phyloP scores from a whole-genome alignment of 2,329 filamentous ascomycete genomes.

The Ophiostoma fasciatum region DNA sequence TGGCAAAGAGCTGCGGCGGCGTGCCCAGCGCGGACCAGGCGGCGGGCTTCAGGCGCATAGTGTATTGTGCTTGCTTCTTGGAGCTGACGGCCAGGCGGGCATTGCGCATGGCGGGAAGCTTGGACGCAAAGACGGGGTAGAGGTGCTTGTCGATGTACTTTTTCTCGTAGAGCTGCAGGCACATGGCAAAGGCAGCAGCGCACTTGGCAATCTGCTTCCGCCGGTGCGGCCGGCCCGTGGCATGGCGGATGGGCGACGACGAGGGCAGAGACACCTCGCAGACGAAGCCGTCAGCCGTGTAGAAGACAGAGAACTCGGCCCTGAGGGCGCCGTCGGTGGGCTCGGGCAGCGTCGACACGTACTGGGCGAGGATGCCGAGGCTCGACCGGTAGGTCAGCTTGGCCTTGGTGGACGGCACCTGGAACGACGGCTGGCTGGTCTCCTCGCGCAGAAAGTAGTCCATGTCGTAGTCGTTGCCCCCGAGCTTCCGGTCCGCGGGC shows the following conservation, averaged over 20 bases:
- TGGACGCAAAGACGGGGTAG: conserved; percentile 56
- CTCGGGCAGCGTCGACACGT: conserved; percentile 52
- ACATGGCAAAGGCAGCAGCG: conserved; percentile 77
- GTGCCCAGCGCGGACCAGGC: conserved; percentile 45
- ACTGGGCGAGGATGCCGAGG: conserved; percentile 55
- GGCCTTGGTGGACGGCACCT: conserved; percentile 53
- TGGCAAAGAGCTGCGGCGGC: conserved; percentile 44
- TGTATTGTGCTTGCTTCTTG: conserved; percentile 59
- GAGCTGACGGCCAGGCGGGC: conserved; percentile 67
- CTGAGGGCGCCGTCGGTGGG: conserved; percentile 20
- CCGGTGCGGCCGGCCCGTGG: conserved; percentile 45
- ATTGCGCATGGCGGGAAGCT: conserved; percentile 71
- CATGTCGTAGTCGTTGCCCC: conserved; percentile 41
- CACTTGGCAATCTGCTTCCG: conserved; percentile 73
- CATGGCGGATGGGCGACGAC: conserved; percentile 53
- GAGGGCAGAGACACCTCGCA: conserved; percentile 71
- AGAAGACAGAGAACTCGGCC: conserved; percentile 46
- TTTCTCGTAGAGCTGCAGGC: conserved; percentile 49
- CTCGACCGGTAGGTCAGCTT: conserved; percentile 66
- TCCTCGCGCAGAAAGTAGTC: conserved; percentile 40
- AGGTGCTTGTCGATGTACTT: conserved; percentile 60
- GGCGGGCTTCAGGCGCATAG: conserved; percentile 63
- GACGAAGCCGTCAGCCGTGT: conserved; percentile 39
- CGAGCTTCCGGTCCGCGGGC: conserved; percentile 57
- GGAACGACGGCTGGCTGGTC: conserved; percentile 35